Evolutionary conservation across 2,329 filamentous ascomycete species (phyloP).

Genomic region (Metarhizium humberi): DNA sequence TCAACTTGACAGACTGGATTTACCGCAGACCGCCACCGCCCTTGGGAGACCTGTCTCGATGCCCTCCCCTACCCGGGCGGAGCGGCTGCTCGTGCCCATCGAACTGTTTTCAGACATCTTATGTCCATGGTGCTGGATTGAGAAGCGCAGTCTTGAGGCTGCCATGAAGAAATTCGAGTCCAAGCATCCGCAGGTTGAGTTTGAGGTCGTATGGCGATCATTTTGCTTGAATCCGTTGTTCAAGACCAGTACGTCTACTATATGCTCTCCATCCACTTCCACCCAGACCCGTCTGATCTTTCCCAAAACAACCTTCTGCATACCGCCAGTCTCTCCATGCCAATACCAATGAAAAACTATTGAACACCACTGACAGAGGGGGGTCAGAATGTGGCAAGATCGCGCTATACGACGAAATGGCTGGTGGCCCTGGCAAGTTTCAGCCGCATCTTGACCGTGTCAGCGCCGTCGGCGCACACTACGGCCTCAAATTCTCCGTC

Average conservation of each 20-base stretch:
- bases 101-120: slow-evolving; percentile 40
- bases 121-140: slow-evolving; percentile 44
- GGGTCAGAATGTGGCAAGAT: slow-evolving; percentile 23
- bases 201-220: slow-evolving; percentile 37
- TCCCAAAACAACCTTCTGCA: too few relatives aligned
- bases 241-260: slow-evolving; percentile 8
- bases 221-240: slow-evolving; percentile 34
- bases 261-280: neutral
- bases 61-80: too few relatives aligned
- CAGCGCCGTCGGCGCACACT: slow-evolving; percentile 19
- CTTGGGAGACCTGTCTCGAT: too few relatives aligned
- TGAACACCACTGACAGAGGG: slow-evolving; percentile 4
- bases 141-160: slow-evolving; percentile 33
- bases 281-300: too few relatives aligned
- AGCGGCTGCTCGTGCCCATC: slow-evolving; percentile 15
- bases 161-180: slow-evolving; percentile 33
- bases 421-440: slow-evolving; percentile 18
- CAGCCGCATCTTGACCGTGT: slow-evolving; percentile 21
- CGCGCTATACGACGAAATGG: slow-evolving; percentile 23
- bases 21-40: too few relatives aligned
- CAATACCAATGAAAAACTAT: neutral
- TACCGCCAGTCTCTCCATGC: too few relatives aligned
- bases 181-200: slow-evolving; percentile 31
- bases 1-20: too few relatives aligned
- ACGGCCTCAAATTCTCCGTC: slow-evolving; percentile 31